Base-by-base conservation (phyloP, 192 early-diverging fungal species). In the Diversispora epigaea region DNA sequence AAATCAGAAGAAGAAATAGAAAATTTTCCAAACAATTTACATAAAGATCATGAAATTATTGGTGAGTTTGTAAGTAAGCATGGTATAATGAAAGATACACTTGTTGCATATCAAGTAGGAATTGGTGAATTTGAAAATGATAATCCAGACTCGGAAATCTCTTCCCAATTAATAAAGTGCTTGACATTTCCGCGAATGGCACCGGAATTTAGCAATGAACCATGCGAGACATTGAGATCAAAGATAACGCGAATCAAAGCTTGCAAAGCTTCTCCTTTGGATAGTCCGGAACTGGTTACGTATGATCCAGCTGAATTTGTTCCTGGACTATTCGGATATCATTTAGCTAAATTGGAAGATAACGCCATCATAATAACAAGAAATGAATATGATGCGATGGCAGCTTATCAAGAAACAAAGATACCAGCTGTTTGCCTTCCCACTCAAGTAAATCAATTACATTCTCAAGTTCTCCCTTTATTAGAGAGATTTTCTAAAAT, bases 311-410 rank as follows among this genome's bases (percentile, higher is more conserved):
- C 82, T 3, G 78, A 81, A n/a, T 81, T 80, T 11, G 70, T 77
- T 9, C 77, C 83, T 45, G 90, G 90, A 0, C 75, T 91, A 44
- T 91, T 91, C 77, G 90, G 90, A 0, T 89, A 89, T 77, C 86
- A 90, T 68, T 68, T 88, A 7, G 84, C 79, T 21, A 62, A 77
- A 5, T 75, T 78, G 4, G 79, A 83, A 49, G 57, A 80, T 11
- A 64, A 80, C 19, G 78, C 84, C 3, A 76, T 89, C 8, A 88
- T 91, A 46, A 73, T 91, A 55, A 81, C 90, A 0, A 79, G 88
- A 49, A 80, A 81, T 58, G 90, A 91, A 84, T 77, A 90, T 62
- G 89, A 90, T 47, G 90, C 90, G 0, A 80, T 91, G 83, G 86
- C 89, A 0, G 88, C 84, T 10, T 90, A 84, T 70, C 90, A 91